Conservation (phyloP, 164 flowering plant species). For the Annona squamosa region DNA sequence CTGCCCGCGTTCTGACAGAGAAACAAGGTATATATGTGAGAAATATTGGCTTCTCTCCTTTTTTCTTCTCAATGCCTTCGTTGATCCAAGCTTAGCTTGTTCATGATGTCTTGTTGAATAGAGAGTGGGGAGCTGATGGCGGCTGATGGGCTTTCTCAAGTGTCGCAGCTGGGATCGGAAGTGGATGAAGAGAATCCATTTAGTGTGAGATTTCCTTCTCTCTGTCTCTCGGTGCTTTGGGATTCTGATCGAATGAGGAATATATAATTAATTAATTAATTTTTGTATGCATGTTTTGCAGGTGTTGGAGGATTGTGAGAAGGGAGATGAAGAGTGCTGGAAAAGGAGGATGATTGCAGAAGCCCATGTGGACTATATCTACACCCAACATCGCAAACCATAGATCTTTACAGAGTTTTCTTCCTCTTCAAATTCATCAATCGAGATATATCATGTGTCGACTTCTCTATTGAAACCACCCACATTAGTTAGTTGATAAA, state of each 20-base stretch:
- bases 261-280: too few relatives aligned
- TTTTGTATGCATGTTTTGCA: constrained; percentile 2
- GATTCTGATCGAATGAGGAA: neutral
- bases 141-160: constrained; percentile 10
- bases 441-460: too few relatives aligned
- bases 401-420: constrained; percentile 2
- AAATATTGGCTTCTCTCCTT: neutral
- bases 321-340: constrained; percentile 51
- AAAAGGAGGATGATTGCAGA: constrained; percentile 53
- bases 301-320: constrained; percentile 44
- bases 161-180: constrained; percentile 3
- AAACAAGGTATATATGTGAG: constrained; percentile 16
- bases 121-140: constrained; percentile 12
- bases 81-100: neutral
- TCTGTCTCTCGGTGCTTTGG: neutral
- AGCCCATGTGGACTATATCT: constrained; percentile 77
- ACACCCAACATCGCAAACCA: constrained; percentile 56
- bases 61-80: neutral
- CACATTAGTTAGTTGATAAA: neutral
- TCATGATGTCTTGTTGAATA: constrained; percentile 8
- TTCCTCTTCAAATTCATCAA: neutral
- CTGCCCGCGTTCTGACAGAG: constrained; percentile 12
- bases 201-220: constrained; percentile 14
- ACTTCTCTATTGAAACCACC: neutral
- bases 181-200: constrained; percentile 14